These are phyloP conservation scores for Sporothrix phasma DNA, from an alignment of 2,329 filamentous ascomycete genomes.

Conservation along the genomic window DNA sequence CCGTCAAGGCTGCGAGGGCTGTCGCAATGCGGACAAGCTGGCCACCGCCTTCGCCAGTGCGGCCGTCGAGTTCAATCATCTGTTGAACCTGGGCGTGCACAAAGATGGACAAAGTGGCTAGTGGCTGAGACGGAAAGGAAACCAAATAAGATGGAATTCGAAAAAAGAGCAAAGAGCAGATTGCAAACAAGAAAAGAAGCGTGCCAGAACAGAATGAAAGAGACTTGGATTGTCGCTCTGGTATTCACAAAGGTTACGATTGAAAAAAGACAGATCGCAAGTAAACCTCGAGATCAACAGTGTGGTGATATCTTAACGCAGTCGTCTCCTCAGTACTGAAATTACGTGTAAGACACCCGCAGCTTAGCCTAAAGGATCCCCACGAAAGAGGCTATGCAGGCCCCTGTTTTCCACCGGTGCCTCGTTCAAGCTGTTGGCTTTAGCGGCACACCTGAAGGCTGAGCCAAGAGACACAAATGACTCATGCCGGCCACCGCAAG, in stretches of 20 bases:
- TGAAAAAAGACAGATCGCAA: too few relatives aligned
- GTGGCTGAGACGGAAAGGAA: too few relatives aligned
- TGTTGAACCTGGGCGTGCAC: too few relatives aligned
- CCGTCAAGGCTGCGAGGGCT: slow-evolving; percentile 45
- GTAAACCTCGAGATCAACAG: not conserved
- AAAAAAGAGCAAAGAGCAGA: too few relatives aligned
- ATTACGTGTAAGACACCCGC: too few relatives aligned
- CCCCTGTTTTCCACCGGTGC: not conserved
- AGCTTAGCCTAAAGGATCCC: not conserved
- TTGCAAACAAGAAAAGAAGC: not conserved
- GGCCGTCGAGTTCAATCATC: slow-evolving; percentile 42
- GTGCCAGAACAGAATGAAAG: too few relatives aligned
- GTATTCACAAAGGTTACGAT: too few relatives aligned
- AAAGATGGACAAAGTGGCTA: too few relatives aligned
- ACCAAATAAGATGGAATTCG: not conserved
- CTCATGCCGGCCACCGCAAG: not conserved
- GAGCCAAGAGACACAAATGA: not conserved
- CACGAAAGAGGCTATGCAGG: not conserved
- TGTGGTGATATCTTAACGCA: not conserved
- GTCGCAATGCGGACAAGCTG: slow-evolving; percentile 50
- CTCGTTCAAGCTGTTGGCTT: not conserved
- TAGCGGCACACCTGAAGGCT: not conserved
- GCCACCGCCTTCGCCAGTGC: slow-evolving; percentile 51
- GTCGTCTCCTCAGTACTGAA: too few relatives aligned
- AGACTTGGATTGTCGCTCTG: not conserved